Evolutionary conservation across 768 basidiomycete species (phyloP).

Genomic region (Dentipellis sp.): DNA sequence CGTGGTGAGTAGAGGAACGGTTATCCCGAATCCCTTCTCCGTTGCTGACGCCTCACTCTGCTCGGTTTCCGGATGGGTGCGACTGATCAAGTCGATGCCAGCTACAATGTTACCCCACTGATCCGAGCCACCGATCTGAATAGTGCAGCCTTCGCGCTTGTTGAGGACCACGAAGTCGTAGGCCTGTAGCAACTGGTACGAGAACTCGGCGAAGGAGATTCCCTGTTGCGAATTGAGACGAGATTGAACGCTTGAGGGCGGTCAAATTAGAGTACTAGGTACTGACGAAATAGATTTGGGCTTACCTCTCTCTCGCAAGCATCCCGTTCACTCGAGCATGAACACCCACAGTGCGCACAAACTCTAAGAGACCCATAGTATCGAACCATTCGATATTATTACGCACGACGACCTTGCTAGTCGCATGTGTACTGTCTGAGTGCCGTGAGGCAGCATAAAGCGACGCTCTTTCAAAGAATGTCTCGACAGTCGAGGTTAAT

Average conservation of each 20-base stretch:
- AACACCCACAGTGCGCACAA: slow-evolving; percentile 73
- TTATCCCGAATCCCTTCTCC: slow-evolving; percentile 65
- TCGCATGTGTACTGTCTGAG: slow-evolving; percentile 5
- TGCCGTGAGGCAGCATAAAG: slow-evolving; percentile 39
- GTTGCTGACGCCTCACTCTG: not conserved
- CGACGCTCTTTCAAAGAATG: slow-evolving; percentile 62
- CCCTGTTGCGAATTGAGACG: slow-evolving; percentile 75
- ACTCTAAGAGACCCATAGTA: slow-evolving; percentile 67
- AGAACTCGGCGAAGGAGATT: slow-evolving; percentile 97
- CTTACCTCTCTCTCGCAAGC: slow-evolving; percentile 84
- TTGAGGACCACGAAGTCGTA: slow-evolving; percentile 86
- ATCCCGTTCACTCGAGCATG: slow-evolving; percentile 81
- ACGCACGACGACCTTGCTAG: slow-evolving; percentile 30
- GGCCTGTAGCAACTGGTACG: slow-evolving; percentile 94
- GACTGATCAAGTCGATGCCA: slow-evolving; percentile 84
- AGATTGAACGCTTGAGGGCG: slow-evolving; percentile 56
- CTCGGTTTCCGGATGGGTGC: slow-evolving; percentile 23
- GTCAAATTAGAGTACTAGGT: not conserved
- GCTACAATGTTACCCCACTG: slow-evolving; percentile 98
- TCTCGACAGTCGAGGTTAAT: slow-evolving; percentile 56
- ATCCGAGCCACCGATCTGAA: slow-evolving; percentile 95
- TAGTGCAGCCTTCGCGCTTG: slow-evolving; percentile 53
- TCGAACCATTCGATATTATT: slow-evolving; percentile 78
- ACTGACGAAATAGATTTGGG: not conserved
- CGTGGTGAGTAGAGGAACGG: slow-evolving; percentile 90